Evolutionary conservation across 108 stramenopile species (phyloP).

Genomic region (Nitzschia putrida): DNA sequence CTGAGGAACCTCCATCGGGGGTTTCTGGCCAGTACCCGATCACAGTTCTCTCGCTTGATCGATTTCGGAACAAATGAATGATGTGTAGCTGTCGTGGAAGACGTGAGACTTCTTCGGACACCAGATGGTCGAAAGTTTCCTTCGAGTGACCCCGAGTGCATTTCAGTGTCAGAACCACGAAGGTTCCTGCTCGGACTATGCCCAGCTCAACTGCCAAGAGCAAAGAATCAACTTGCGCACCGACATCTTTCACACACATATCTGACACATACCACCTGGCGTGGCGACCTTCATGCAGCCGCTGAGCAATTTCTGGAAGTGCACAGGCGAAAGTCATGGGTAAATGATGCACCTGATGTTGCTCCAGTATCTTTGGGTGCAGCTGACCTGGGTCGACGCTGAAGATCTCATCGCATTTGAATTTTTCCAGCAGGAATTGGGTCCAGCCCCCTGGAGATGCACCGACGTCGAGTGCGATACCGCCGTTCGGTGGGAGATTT

Average conservation of each 20-base stretch:
- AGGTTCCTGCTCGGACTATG: conserved; percentile 37
- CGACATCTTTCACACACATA: conserved; percentile 65
- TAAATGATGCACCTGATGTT: not conserved
- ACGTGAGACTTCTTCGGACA: conserved; percentile 40
- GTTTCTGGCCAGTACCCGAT: conserved; percentile 37
- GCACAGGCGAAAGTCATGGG: conserved; percentile 3
- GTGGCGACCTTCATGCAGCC: not conserved
- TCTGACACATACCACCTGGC: conserved; percentile 31
- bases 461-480: conserved; percentile 61
- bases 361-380: conserved; percentile 28
- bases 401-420: conserved; percentile 41
- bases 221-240: conserved; percentile 50
- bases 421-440: conserved; percentile 52
- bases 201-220: conserved; percentile 37
- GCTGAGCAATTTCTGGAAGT: conserved; percentile 9
- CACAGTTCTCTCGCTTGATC: conserved; percentile 60
- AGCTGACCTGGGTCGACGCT: conserved; percentile 64
- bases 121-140: conserved; percentile 47
- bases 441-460: conserved; percentile 77
- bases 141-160: conserved; percentile 58
- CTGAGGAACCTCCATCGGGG: no score
- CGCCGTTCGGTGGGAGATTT: not conserved
- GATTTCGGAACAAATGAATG: conserved; percentile 61
- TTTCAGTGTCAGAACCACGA: conserved; percentile 62
- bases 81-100: conserved; percentile 28